These are phyloP conservation scores for Candida berthetii DNA, from an alignment of 805 yeast species.

Conservation along the genomic window DNA sequence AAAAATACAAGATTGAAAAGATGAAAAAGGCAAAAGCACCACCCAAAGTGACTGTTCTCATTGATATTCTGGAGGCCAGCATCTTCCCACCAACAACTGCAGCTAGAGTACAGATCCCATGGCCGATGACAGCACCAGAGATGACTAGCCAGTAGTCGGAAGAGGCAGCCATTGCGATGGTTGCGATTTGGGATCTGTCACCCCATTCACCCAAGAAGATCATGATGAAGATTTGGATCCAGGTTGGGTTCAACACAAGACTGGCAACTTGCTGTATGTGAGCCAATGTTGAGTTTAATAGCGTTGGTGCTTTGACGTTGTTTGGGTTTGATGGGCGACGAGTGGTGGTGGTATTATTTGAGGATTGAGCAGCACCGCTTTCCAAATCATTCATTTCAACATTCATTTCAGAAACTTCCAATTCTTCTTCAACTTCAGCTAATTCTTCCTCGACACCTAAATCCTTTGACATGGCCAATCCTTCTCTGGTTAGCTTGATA, in stretches of 20 bases:
- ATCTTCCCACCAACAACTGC: conserved; percentile 95
- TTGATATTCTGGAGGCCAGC: conserved; percentile 81
- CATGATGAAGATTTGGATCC: conserved; percentile 94
- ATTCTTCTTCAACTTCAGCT: conserved; percentile 95
- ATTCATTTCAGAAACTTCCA: conserved; percentile 57
- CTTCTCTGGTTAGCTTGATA: conserved; percentile 68
- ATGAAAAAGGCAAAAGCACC: conserved; percentile 85
- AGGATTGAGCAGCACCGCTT: conserved; percentile 15
- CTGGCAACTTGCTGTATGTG: conserved; percentile 51
- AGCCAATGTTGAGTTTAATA: conserved; percentile 11
- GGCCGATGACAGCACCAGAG: conserved; percentile 86
- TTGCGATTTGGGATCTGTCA: conserved; percentile 95
- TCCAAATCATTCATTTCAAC: conserved; percentile 51
- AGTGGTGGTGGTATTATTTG: background rate
- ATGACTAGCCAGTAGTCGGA: conserved; percentile 87
- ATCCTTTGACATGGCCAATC: conserved; percentile 70
- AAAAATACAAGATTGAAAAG: conserved; percentile 75
- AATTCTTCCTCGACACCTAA: conserved; percentile 91
- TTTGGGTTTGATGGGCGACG: conserved; percentile 5
- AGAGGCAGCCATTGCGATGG: conserved; percentile 98
- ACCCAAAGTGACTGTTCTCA: conserved; percentile 87
- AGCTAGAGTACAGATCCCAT: conserved; percentile 75
- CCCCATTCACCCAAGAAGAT: conserved; percentile 99
- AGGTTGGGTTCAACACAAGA: conserved; percentile 73
- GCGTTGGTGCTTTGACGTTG: conserved; percentile 5